Conservation (phyloP, 1,284 basidiomycete genomes). For the Cutaneotrichosporon arboriforme region DNA sequence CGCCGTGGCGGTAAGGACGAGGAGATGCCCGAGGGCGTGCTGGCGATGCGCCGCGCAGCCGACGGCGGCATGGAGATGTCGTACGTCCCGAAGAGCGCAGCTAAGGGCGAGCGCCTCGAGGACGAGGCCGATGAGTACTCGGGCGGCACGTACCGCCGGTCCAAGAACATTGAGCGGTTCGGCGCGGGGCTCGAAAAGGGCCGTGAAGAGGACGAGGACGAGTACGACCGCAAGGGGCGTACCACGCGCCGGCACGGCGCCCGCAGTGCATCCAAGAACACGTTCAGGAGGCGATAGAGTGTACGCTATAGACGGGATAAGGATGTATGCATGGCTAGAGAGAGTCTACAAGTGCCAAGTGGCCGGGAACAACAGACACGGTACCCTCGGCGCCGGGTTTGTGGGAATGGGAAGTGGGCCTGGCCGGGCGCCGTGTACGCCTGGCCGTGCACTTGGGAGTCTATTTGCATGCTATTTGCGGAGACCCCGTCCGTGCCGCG, state of each 20-base stretch:
- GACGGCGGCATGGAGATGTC: conserved; percentile 54
- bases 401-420: no score
- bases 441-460: no score
- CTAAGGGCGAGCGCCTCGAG: conserved; percentile 10
- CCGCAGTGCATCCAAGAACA: conserved; percentile 80
- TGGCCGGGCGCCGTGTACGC: no score
- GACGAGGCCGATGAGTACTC: conserved; percentile 38
- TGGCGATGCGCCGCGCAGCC: conserved; percentile 39
- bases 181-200: conserved; percentile 81
- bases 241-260: conserved; percentile 65
- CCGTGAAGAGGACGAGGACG: conserved; percentile 50
- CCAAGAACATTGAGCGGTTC: conserved; percentile 65
- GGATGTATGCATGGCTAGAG: no score
- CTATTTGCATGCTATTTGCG: no score
- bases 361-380: no score
- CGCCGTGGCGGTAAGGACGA: conserved; percentile 6
- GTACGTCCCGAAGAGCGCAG: conserved; percentile 45
- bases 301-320: no score
- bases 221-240: conserved; percentile 55
- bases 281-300: conserved; percentile 54
- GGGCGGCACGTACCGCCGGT: conserved; percentile 45
- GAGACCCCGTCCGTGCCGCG: no score
- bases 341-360: no score
- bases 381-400: no score
- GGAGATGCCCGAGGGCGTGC: conserved; percentile 28